Percentiles rank a stretch among this genome's conserved stretches.
Evolutionary conservation across 257 asterid genomes (phyloP).

Genomic region (Solanum sparsipilum): DNA sequence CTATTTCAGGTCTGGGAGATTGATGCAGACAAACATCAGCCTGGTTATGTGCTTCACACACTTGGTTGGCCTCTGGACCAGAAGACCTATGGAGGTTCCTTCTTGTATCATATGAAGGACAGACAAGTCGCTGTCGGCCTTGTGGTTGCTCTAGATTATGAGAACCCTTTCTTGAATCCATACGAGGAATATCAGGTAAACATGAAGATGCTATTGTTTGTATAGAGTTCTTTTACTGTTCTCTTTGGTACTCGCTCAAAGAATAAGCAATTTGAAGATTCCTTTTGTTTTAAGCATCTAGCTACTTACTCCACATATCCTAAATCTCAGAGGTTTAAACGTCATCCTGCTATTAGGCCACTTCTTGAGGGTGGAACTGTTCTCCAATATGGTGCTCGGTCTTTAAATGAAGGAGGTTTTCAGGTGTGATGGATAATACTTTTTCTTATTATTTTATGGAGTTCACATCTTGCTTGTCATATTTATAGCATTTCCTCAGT

Average conservation of each 20-base stretch:
- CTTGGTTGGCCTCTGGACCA: constrained; percentile 94
- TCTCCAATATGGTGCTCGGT: constrained; percentile 94
- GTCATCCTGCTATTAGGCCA: constrained; percentile 76
- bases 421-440: constrained; percentile 37
- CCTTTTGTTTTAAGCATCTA: neutral
- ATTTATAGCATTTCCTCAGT: neutral
- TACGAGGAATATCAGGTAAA: constrained; percentile 96
- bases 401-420: constrained; percentile 93
- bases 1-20: constrained; percentile 86
- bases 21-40: constrained; percentile 52
- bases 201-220: neutral
- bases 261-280: neutral
- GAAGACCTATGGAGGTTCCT: constrained; percentile 92
- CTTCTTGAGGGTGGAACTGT: constrained; percentile 78
- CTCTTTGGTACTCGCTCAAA: neutral
- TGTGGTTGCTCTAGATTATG: constrained; percentile 82
- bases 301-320: neutral
- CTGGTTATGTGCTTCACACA: constrained; percentile 87
- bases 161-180: constrained; percentile 81
- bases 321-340: constrained; percentile 63
- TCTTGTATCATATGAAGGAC: constrained; percentile 87
- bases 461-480: neutral
- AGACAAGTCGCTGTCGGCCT: constrained; percentile 88
- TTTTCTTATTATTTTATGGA: neutral
- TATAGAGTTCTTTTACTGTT: neutral